Percentiles rank a stretch among this genome's conserved stretches.
phyloP scores from a whole-genome alignment of 2,329 filamentous ascomycete species.

The Phialemonium atrogriseum region DNA sequence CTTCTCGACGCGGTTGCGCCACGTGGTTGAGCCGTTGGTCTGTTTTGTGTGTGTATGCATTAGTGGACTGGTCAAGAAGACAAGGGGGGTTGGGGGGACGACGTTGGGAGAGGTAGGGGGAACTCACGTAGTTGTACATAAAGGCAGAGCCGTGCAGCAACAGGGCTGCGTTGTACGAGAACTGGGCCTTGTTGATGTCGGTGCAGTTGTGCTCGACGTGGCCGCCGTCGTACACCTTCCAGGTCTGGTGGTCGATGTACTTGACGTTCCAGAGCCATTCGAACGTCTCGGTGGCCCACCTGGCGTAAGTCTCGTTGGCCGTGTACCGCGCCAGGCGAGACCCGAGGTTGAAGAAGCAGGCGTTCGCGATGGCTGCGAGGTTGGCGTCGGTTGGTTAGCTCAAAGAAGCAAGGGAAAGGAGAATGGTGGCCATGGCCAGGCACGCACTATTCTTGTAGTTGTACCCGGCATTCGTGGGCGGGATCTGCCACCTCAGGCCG shows the following conservation, averaged over 20 bases:
- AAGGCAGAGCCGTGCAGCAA: constrained; percentile 55
- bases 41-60: no score
- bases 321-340: constrained; percentile 56
- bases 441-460: constrained; percentile 63
- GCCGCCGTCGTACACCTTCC: constrained; percentile 54
- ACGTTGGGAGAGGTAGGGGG: no score
- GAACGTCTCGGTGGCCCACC: constrained; percentile 47
- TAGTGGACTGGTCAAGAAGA: no score
- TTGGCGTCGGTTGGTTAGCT: not conserved
- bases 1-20: constrained; percentile 45
- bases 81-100: constrained; percentile 2
- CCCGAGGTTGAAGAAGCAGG: constrained; percentile 39
- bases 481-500: constrained; percentile 73
- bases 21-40: constrained; percentile 43
- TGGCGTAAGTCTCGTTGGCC: constrained; percentile 43
- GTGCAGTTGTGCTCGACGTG: constrained; percentile 49
- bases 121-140: constrained; percentile 56
- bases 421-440: no score
- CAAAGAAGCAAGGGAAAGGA: not conserved
- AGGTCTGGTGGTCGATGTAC: constrained; percentile 39
- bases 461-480: constrained; percentile 64
- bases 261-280: constrained; percentile 44
- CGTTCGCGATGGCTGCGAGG: constrained; percentile 37
- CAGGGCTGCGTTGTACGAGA: constrained; percentile 58
- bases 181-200: constrained; percentile 51